Evolutionary conservation across 495 filamentous ascomycete species (phyloP).

Genomic region (Podospora pseudopauciseta): DNA sequence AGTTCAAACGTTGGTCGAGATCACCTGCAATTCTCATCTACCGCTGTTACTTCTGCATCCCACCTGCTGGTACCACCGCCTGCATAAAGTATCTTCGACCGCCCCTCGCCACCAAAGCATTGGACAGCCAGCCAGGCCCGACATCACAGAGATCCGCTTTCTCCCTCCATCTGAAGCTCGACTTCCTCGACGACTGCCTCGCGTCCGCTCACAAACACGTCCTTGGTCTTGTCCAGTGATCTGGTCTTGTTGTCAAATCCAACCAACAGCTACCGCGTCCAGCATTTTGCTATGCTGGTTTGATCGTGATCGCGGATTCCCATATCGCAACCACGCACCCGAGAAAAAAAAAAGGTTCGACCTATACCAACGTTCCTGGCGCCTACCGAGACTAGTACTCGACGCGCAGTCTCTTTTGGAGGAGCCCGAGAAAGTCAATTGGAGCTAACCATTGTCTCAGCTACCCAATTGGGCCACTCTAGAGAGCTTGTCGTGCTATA

Average conservation of each 20-base stretch:
- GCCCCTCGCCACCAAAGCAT: neutral
- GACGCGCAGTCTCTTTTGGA: constrained; percentile 2
- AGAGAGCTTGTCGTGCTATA: neutral
- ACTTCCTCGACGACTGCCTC: neutral
- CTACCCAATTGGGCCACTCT: constrained; percentile 8
- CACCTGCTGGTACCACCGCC: neutral
- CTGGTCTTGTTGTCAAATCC: neutral
- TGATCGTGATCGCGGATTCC: neutral
- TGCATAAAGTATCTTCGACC: constrained; percentile 6
- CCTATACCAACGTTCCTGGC: neutral
- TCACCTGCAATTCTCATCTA: neutral
- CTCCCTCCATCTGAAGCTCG: neutral
- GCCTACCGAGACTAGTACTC: constrained; percentile 3
- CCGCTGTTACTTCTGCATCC: neutral
- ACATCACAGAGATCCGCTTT: neutral
- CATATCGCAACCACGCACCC: neutral
- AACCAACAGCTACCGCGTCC: neutral
- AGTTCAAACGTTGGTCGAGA: neutral
- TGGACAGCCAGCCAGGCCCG: neutral
- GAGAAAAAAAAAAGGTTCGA: constrained; percentile 15
- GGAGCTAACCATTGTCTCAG: constrained; percentile 11
- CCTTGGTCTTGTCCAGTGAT: neutral
- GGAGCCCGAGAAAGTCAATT: constrained; percentile 9
- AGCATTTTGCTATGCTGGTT: constrained; percentile 10
- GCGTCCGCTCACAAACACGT: neutral